These are phyloP conservation scores for Malania oleifera DNA, from an alignment of 164 flowering plant species.

Conservation along the genomic window DNA sequence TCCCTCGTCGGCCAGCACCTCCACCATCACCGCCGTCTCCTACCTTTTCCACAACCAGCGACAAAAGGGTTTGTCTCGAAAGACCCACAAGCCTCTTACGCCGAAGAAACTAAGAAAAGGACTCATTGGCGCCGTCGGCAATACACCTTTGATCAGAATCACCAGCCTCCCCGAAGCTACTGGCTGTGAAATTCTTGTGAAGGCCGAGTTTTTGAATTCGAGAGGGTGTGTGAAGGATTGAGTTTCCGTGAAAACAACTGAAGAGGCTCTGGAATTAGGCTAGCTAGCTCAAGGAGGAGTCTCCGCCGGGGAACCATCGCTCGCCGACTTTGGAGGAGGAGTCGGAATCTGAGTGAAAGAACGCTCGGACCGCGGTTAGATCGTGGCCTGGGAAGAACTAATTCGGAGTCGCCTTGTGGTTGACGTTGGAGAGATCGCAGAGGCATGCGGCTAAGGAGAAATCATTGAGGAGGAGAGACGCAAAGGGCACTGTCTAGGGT, in stretches of 20 bases:
- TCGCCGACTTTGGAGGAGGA: background rate
- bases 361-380: constrained; percentile 9
- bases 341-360: constrained; percentile 1
- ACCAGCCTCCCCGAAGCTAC: constrained; percentile 92
- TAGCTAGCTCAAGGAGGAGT: constrained; percentile 68
- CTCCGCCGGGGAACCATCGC: constrained; percentile 62
- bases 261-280: constrained; percentile 88
- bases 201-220: constrained; percentile 93
- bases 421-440: background rate
- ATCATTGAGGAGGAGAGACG: constrained; percentile 13
- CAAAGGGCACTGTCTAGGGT: no score
- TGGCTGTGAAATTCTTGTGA: constrained; percentile 89
- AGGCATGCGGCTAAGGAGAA: constrained; percentile 9
- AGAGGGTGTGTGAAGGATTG: constrained; percentile 98
- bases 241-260: constrained; percentile 79
- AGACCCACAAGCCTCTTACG: background rate
- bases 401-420: constrained; percentile 7
- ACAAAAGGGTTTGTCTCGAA: constrained; percentile 9
- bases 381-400: constrained; percentile 21
- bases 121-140: constrained; percentile 78
- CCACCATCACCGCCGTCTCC: constrained; percentile 41
- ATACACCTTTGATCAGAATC: constrained; percentile 92
- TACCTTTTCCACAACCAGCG: constrained; percentile 24
- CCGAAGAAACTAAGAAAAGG: constrained; percentile 34
- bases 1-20: no score